Evolutionary conservation across 78 protist genomes (phyloP).

Genomic region (Dictyostelium capitatum): DNA sequence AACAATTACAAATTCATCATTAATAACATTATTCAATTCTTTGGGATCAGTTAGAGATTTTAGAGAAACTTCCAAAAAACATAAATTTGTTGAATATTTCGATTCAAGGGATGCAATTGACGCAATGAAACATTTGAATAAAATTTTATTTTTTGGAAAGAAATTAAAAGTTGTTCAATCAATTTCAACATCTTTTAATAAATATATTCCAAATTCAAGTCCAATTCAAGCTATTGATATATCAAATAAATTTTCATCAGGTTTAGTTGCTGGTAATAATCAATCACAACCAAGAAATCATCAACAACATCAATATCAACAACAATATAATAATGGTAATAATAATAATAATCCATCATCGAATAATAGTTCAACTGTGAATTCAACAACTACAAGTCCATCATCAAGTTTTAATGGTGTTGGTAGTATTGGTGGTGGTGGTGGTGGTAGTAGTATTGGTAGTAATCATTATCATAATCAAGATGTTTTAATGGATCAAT

Average conservation of each 20-base stretch:
- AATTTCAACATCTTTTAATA: no score
- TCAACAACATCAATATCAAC: not conserved
- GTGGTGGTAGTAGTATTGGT: no score
- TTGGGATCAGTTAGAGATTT: constrained; percentile 90
- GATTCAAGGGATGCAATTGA: constrained; percentile 87
- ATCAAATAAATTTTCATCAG: not conserved
- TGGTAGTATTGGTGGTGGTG: no score
- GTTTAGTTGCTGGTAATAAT: not conserved
- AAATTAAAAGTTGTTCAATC: constrained; percentile 70
- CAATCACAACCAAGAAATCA: not conserved
- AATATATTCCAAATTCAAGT: not conserved
- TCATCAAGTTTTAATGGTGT: not conserved
- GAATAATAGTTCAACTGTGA: no score
- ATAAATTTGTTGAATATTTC: constrained; percentile 89
- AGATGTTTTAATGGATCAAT: no score
- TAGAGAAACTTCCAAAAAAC: constrained; percentile 87
- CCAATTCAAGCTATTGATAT: constrained; percentile 3
- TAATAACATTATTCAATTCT: constrained; percentile 44
- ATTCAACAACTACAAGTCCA: not conserved
- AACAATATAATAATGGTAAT: not conserved
- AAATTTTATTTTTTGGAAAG: constrained; percentile 83
- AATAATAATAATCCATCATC: not conserved
- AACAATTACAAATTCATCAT: not conserved
- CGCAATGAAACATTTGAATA: constrained; percentile 61
- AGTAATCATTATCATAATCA: no score